Percentiles rank a stretch among this genome's conserved stretches.
These are phyloP conservation scores for Epichloe aotearoae DNA, from an alignment of 2,329 filamentous ascomycete genomes.

Conservation along the genomic window DNA sequence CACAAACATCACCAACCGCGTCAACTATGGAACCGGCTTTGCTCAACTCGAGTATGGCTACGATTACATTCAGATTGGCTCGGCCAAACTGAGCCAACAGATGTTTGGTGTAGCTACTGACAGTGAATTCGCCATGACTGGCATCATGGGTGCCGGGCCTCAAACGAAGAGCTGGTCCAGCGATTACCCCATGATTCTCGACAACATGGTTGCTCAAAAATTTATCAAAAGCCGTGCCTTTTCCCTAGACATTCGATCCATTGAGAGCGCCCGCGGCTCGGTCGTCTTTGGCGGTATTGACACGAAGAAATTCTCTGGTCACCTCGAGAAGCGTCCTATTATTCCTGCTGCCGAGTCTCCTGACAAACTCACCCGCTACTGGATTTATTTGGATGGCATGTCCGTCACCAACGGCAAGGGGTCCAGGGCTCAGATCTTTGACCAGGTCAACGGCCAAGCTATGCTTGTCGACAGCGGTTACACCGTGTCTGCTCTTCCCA, in stretches of 20 bases:
- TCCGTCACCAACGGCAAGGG: slow-evolving; percentile 19
- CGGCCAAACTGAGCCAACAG: slow-evolving; percentile 20
- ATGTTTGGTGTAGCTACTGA: slow-evolving; percentile 24
- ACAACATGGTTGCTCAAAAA: slow-evolving; percentile 20
- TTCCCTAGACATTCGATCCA: slow-evolving; percentile 20
- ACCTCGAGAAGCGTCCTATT: slow-evolving; percentile 42
- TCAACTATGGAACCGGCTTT: slow-evolving; percentile 21
- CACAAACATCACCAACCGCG: slow-evolving; percentile 12
- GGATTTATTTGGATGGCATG: slow-evolving; percentile 27
- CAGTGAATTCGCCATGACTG: slow-evolving; percentile 15
- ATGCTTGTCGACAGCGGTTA: slow-evolving; percentile 55
- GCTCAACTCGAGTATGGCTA: slow-evolving; percentile 21
- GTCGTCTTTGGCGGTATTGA: slow-evolving; percentile 45
- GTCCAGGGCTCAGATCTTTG: slow-evolving; percentile 31
- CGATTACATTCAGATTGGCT: slow-evolving; percentile 20
- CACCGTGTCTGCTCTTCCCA: slow-evolving; percentile 53
- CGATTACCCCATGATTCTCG: slow-evolving; percentile 22
- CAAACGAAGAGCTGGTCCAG: slow-evolving; percentile 20
- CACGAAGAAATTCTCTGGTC: slow-evolving; percentile 39
- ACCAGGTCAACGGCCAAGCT: slow-evolving; percentile 21
- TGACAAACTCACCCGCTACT: slow-evolving; percentile 25
- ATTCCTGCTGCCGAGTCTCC: slow-evolving; percentile 27
- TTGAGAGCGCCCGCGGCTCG: slow-evolving; percentile 18
- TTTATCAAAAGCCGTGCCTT: slow-evolving; percentile 25
- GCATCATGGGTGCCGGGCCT: slow-evolving; percentile 24